Evolutionary conservation across 306 rosid species (phyloP).

Genomic region (Rosa lucieae): DNA sequence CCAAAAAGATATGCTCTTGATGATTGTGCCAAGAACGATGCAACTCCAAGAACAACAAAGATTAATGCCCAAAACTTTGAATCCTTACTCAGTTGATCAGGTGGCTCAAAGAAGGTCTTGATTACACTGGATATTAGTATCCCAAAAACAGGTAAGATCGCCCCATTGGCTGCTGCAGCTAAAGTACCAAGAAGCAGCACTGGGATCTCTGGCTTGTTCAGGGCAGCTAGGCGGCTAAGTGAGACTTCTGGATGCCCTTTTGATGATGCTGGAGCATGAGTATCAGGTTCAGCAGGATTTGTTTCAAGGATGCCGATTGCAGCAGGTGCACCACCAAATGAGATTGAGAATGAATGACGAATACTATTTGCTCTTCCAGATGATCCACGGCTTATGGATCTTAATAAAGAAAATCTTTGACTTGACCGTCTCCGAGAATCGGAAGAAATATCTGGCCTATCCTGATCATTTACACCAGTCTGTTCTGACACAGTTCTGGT

Average conservation of each 20-base stretch:
- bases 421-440: conserved; percentile 25
- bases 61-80: conserved; percentile 33
- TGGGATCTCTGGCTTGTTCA: conserved; percentile 32
- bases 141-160: conserved; percentile 16
- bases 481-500: conserved; percentile 13
- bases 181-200: conserved; percentile 20
- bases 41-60: conserved; percentile 54
- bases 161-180: conserved; percentile 24
- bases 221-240: conserved; percentile 21
- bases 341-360: conserved; percentile 2
- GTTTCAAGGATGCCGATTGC: neutral
- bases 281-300: neutral
- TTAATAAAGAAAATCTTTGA: conserved; percentile 10
- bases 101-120: conserved; percentile 25
- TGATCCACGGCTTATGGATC: conserved; percentile 30
- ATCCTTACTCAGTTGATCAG: conserved; percentile 14
- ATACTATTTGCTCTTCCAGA: conserved; percentile 20
- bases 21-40: conserved; percentile 36
- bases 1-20: conserved; percentile 52
- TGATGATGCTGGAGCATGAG: neutral
- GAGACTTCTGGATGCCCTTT: neutral
- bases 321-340: conserved; percentile 14
- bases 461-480: neutral
- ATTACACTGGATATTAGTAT: neutral
- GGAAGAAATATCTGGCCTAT: neutral